Base-by-base conservation (phyloP, 108 stramenopile genomes). In the Nitzschia sp. region DNA sequence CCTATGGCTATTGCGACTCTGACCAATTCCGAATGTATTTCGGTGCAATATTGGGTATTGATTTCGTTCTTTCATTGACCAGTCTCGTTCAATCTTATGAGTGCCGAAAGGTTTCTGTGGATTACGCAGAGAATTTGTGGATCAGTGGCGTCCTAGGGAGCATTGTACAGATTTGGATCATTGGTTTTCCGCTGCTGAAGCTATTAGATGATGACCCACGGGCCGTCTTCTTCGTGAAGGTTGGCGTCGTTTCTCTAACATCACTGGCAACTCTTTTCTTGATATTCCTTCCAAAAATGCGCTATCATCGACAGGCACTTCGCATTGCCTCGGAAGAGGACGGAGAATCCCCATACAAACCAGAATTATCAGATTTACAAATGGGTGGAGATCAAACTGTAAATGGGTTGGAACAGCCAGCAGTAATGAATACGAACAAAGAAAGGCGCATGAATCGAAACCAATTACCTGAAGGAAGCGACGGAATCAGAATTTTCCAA, bases 241-340 rank as follows among this genome's bases (percentile, higher is more conserved):
- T 51, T 38, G 48, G 20, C 2, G 53, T 79, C 15, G 73, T 86
- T 12, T 75, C 76, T 39, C 40, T 69, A 9, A 69, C 67, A 10
- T 51, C 76, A n/a, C 21, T 62, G 6, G 53, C 72, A 14, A 71
- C 70, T 3, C 24, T 79, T 11, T 46, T 73, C 24, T 46, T 82
- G 7, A 81, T 86, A 53, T 86, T 86, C 69, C 34, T 71, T 40
- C 85, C 85, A 3, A 86, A 86, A 65, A 79, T 81, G 46, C 15
- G 29, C 0, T 76, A 69, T 25, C 34, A 65, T 21, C 44, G 39
- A 19, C 24, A 65, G 44, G 60, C 65, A 15, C 11, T 15, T 25
- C 15, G 12, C 19, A 20, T 20, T 55, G 54, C 19, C 1, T 12
- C 17, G 12, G 54, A 26, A 3, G 54, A 26, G 25, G 19, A 22